These are phyloP conservation scores for Cyberlindnera americana DNA, from an alignment of 805 yeast genomes.

Conservation along the genomic window DNA sequence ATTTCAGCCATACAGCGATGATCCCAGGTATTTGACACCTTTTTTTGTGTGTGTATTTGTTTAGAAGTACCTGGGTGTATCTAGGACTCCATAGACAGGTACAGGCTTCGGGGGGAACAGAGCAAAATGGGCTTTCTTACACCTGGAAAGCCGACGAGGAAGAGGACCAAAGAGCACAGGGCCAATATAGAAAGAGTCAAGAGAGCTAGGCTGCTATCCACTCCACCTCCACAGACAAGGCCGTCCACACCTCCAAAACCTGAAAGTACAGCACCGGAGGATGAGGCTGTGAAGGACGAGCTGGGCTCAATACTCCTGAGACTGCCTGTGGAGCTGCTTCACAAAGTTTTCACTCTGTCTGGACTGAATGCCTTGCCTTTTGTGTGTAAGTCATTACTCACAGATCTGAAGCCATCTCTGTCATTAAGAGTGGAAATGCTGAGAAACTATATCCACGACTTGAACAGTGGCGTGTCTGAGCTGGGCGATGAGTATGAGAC, in stretches of 20 bases:
- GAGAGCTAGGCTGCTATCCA: background rate
- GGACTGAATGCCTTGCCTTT: conserved; percentile 37
- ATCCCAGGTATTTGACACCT: conserved; percentile 5
- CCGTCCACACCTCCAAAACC: background rate
- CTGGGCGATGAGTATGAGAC: conserved; percentile 4
- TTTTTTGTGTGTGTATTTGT: background rate
- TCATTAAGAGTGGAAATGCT: conserved; percentile 23
- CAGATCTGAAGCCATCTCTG: conserved; percentile 26
- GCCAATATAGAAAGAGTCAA: conserved; percentile 3
- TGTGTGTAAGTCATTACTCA: conserved; percentile 30
- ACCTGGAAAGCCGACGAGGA: conserved; percentile 11
- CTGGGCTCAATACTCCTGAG: conserved; percentile 26
- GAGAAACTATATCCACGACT: conserved; percentile 17
- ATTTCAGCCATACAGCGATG: conserved; percentile 5
- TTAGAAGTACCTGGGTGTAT: too few species aligned
- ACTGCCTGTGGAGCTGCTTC: conserved; percentile 43
- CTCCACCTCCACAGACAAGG: background rate
- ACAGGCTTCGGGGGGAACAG: too few species aligned
- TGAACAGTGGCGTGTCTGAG: conserved; percentile 10
- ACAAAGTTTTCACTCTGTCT: conserved; percentile 36
- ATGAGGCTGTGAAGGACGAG: background rate
- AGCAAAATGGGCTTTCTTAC: conserved; percentile 14
- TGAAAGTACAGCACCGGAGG: background rate
- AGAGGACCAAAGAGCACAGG: conserved; percentile 6
- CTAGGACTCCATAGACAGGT: too few species aligned